Conservation (phyloP, 345 rosid genomes). For the Brassica incana region DNA sequence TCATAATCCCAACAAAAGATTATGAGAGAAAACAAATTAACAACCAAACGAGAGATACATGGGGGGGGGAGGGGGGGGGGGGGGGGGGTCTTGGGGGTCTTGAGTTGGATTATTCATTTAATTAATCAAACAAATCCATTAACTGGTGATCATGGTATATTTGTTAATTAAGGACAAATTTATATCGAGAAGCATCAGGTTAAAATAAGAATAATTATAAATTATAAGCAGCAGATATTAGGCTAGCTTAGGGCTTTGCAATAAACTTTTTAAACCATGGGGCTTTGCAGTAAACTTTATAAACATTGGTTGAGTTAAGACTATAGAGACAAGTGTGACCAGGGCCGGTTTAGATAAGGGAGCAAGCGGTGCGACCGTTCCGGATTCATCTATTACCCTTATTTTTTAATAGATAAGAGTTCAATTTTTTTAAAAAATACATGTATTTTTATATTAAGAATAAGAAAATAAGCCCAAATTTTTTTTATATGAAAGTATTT, state of each 20-base stretch:
- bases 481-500: too few species aligned
- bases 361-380: too few species aligned
- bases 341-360: neutral
- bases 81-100: slow-evolving; percentile 17
- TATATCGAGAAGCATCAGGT: neutral
- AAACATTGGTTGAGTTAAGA: slow-evolving; percentile 21
- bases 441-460: too few species aligned
- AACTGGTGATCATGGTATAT: slow-evolving; percentile 17
- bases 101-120: slow-evolving; percentile 12
- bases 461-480: too few species aligned
- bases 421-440: too few species aligned
- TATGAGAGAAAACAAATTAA: slow-evolving; percentile 17
- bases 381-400: too few species aligned
- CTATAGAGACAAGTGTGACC: slow-evolving; percentile 28
- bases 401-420: too few species aligned
- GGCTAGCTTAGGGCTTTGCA: slow-evolving; percentile 5
- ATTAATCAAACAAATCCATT: slow-evolving; percentile 8
- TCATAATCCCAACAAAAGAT: slow-evolving; percentile 33
- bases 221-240: neutral
- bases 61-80: slow-evolving; percentile 1
- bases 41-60: slow-evolving; percentile 26
- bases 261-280: slow-evolving; percentile 21
- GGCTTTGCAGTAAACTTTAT: too few species aligned
- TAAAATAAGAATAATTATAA: neutral
- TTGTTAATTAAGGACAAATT: slow-evolving; percentile 4